These are phyloP conservation scores for Aspergillus latus DNA, from an alignment of 2,329 filamentous ascomycete genomes.

Conservation along the genomic window DNA sequence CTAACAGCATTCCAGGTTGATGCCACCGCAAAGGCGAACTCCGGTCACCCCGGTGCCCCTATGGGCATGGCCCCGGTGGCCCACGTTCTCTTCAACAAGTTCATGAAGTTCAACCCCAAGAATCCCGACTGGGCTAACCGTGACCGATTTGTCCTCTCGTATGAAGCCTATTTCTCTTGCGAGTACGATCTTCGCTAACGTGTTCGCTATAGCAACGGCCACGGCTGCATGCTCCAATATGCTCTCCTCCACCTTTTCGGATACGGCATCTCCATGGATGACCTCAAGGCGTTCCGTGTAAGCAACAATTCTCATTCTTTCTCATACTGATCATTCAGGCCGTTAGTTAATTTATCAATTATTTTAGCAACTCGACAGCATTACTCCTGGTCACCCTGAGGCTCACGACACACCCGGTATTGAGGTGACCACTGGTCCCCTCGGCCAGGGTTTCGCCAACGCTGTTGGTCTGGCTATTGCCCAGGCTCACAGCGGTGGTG, in stretches of 20 bases:
- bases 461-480: constrained; percentile 97
- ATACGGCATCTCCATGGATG: constrained; percentile 81
- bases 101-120: constrained; percentile 99
- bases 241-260: constrained; percentile 95
- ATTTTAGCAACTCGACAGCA: constrained; percentile 66
- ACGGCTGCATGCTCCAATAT: constrained; percentile 99
- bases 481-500: constrained; percentile 83
- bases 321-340: background rate
- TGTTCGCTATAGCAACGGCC: constrained; percentile 71
- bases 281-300: constrained; percentile 96
- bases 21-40: constrained; percentile 95
- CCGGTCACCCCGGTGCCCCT: constrained; percentile 95
- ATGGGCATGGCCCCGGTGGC: constrained; percentile 95
- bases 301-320: constrained; percentile 40
- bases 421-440: constrained; percentile 96
- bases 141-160: constrained; percentile 99
- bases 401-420: constrained; percentile 93
- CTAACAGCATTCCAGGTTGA: constrained; percentile 67
- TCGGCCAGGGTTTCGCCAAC: constrained; percentile 96
- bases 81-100: constrained; percentile 97
- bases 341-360: background rate
- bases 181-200: constrained; percentile 15
- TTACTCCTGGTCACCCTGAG: constrained; percentile 95
- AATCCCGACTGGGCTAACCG: constrained; percentile 97
- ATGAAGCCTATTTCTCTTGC: constrained; percentile 46